These are phyloP conservation scores for Violaceomyces palustris DNA, from an alignment of 1,284 basidiomycete species.

Conservation along the genomic window DNA sequence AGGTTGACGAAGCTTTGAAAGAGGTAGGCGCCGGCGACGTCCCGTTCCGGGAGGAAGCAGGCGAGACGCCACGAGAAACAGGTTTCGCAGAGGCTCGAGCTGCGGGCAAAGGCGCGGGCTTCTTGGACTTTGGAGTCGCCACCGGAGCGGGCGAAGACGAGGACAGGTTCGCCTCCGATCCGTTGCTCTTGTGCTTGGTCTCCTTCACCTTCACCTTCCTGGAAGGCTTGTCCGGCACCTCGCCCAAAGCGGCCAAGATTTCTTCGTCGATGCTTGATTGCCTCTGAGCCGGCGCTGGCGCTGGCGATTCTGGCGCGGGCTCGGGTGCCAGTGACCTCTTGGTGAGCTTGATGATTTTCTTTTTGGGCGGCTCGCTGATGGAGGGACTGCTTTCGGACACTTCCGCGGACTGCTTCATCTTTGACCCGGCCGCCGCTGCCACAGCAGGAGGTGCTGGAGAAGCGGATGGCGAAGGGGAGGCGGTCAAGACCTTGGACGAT, in stretches of 20 bases:
- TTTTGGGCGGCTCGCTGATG: slow-evolving; percentile 9
- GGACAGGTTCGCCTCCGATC: neutral
- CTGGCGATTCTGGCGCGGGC: slow-evolving; percentile 3
- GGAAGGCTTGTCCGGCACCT: slow-evolving; percentile 14
- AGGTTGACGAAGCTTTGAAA: neutral
- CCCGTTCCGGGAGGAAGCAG: no score
- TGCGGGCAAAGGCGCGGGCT: neutral
- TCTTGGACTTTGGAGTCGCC: slow-evolving; percentile 9
- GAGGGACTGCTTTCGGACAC: no score
- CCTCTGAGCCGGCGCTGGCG: neutral
- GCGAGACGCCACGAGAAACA: no score
- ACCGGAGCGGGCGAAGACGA: slow-evolving; percentile 2
- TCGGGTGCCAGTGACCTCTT: no score
- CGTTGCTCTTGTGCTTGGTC: slow-evolving; percentile 13
- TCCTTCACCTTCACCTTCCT: no score
- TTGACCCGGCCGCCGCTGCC: slow-evolving; percentile 1
- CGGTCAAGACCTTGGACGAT: no score
- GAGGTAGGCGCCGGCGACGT: no score
- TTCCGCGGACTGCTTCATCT: neutral
- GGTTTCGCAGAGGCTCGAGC: neutral
- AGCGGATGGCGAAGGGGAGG: no score
- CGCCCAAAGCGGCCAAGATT: slow-evolving; percentile 20
- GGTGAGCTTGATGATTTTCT: slow-evolving; percentile 34
- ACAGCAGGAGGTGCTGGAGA: neutral
- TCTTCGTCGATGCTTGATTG: slow-evolving; percentile 21